These are phyloP conservation scores for Aphanomyces cochlioides DNA, from an alignment of 352 stramenopile genomes.

Conservation along the genomic window DNA sequence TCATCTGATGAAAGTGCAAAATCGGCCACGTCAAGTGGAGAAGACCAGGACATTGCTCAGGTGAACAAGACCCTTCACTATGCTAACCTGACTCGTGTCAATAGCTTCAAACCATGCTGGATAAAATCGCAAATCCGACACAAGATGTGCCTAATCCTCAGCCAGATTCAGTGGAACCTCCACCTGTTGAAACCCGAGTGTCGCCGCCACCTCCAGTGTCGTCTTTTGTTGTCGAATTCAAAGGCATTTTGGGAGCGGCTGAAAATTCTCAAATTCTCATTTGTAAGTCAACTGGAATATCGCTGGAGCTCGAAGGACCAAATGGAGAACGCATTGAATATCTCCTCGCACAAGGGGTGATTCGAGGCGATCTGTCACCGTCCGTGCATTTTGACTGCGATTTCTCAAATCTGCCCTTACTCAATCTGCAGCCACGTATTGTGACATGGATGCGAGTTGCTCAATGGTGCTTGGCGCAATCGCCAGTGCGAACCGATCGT, in stretches of 20 bases:
- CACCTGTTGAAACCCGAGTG: neutral
- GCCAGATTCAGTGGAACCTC: neutral
- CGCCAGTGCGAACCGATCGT: neutral
- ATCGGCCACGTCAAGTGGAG: conserved; percentile 10
- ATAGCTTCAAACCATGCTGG: conserved; percentile 30
- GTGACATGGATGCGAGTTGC: conserved; percentile 27
- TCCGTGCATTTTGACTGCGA: neutral
- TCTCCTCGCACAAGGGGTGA: neutral
- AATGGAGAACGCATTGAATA: conserved; percentile 12
- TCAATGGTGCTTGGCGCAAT: conserved; percentile 15
- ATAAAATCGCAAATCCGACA: conserved; percentile 17
- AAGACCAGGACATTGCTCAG: conserved; percentile 26
- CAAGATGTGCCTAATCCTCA: neutral
- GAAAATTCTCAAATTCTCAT: neutral
- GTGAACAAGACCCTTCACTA: neutral
- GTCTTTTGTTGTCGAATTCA: conserved; percentile 1
- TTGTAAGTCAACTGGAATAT: neutral
- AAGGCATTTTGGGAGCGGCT: neutral
- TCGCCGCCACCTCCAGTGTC: neutral
- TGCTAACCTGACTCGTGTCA: too few species aligned
- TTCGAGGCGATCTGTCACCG: conserved; percentile 6
- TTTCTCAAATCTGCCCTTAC: neutral
- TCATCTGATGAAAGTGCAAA: neutral
- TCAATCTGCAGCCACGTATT: neutral
- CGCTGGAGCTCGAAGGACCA: neutral